Base-by-base conservation (phyloP, 2,329 filamentous ascomycete genomes). In the Cytospora paraplurivora region DNA sequence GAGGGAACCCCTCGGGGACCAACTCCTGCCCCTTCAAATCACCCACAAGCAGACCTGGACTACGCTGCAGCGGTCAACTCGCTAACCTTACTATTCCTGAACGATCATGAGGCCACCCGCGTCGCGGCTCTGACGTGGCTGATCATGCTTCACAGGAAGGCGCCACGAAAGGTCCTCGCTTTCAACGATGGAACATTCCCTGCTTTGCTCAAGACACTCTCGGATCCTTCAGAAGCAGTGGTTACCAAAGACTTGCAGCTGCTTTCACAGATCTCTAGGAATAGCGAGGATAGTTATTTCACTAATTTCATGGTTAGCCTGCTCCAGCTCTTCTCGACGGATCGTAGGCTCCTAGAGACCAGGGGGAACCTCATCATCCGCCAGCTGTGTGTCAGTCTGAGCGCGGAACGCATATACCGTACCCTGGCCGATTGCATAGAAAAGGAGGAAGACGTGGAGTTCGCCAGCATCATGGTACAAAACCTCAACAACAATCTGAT, bases 401-500 rank as follows among this genome's bases (percentile, higher is more conserved):
- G 93, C 68, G 91, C 95, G 0, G 95, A 99, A 75, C 87, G 93
- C 53, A 99, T 99, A 64, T 99, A 98, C 72, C 88, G 95, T 37
- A 98, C 93, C 2, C 82, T 99, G 67, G 96, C 95, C 33, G 95
- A 99, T 71, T 97, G 95, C 69, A 90, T 99, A 11, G 95, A 98
- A 75, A 96, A 93, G 72, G 95, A 99, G 75, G 95, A 98, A 77
- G 95, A 99, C 73, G 87, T 99, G 50, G 96, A 99, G 74, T 99
- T 99, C 76, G 94, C 95, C 17, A 97, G 94, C 73, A 98, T 99
- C 71, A 99, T 99, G 95, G 93, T 99, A 35, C 95, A 99, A 75
- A 98, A 98, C 71, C 82, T 99, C 59, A 99, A 99, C 79, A 99
- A 99, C 76, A 99, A 99, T 71, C 87, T 99, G 61, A 97, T 99